Evolutionary conservation across 306 rosid species (phyloP), one percentile per base, ranked within the genome.

Genomic region (Vicia villosa): DNA sequence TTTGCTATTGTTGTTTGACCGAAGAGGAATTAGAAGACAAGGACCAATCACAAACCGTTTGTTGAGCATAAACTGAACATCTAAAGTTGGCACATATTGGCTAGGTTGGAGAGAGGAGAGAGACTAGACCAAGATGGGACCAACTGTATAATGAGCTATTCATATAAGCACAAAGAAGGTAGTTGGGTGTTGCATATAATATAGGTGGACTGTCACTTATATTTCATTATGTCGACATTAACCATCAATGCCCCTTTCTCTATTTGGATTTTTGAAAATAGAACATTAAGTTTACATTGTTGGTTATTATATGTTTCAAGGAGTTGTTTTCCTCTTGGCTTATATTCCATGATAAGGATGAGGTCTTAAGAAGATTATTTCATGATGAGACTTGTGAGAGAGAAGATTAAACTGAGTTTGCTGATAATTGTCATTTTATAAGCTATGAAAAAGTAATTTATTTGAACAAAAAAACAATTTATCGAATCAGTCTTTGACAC

Each of bases 111-210:
- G 58, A 74, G 70, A 54, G 73, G 57, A 74, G 68, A 46, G 74
- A 30, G 79, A 55, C 72, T 20, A 24, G 70, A 50, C 74, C 22
- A 63, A 22, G 40, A 68, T 71, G 78, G 84, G 84, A 12, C 81
- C 81, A 80, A 59, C 63, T 17, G 17, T 56, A 49, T 50, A 71
- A 76, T 66, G 78, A 66, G 72, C 52, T 76, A 76, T 51, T 10
- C 62, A 81, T 76, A 52, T 72, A 76, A 71, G 62, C 67, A 70
- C 72, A 50, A 65, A 78, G 83, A 69, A 22, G 69, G 72, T 78
- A 15, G 86, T 78, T 74, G 83, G 80, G 11, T 77, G 77, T 74
- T 74, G 19, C 40, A 26, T 24, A 26, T 6, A 26, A 15, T 61
- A 26, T 42, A 38, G 81, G 79, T 73, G 24, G 55, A 55, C 65